phyloP scores from a whole-genome alignment of 73 alveolate species.

The Stentor coeruleus region DNA sequence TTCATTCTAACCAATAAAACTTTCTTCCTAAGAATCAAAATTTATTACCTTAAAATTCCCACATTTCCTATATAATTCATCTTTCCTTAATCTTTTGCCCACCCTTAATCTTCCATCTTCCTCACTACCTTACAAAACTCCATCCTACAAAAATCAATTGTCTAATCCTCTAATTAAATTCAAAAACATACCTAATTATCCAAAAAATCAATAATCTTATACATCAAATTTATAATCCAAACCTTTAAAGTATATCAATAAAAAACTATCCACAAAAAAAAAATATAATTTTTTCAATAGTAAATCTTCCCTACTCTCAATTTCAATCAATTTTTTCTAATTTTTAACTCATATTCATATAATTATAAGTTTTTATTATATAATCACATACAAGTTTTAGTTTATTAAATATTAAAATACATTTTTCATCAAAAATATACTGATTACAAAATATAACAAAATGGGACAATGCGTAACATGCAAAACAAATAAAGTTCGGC shows the following conservation, averaged over 20 bases:
- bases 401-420: background rate
- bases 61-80: too few relatives aligned
- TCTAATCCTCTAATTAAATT: too few relatives aligned
- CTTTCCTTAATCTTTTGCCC: too few relatives aligned
- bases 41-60: too few relatives aligned
- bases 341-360: background rate
- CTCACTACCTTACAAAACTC: too few relatives aligned
- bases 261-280: background rate
- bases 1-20: too few relatives aligned
- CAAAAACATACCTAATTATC: too few relatives aligned
- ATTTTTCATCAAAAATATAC: background rate
- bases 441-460: background rate
- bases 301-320: background rate
- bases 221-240: background rate
- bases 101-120: too few relatives aligned
- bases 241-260: background rate
- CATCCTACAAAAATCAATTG: too few relatives aligned
- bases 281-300: too few relatives aligned
- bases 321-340: background rate
- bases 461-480: slow-evolving; percentile 3
- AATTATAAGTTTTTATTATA: too few relatives aligned
- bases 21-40: too few relatives aligned
- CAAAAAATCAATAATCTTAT: background rate
- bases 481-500: background rate
- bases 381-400: background rate